Conservation (phyloP, 192 early-diverging fungal genomes). For the Backusella psychrophila region DNA sequence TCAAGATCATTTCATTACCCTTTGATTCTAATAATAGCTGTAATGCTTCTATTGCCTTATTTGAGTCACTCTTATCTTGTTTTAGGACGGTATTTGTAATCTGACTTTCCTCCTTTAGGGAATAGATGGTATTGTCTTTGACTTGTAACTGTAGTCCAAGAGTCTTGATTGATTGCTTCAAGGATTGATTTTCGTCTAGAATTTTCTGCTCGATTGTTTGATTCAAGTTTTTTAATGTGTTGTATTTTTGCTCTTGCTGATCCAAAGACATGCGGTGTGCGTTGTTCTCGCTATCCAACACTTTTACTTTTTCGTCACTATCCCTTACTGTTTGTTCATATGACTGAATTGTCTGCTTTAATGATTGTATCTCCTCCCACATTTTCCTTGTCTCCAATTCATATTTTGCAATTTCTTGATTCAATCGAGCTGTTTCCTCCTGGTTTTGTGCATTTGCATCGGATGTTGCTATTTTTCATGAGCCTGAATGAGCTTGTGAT, state of each 20-base stretch:
- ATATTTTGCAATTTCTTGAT: neutral
- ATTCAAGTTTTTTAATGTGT: neutral
- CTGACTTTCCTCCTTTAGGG: neutral
- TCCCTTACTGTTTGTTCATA: neutral
- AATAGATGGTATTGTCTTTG: neutral
- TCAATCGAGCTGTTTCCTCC: neutral
- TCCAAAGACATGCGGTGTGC: neutral
- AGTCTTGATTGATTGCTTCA: neutral
- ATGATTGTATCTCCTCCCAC: neutral
- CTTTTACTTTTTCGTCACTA: neutral
- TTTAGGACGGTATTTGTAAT: neutral
- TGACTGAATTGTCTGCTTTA: neutral
- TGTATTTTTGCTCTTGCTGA: neutral
- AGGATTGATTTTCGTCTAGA: neutral
- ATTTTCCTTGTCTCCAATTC: neutral
- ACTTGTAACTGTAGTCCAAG: neutral
- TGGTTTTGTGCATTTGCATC: neutral
- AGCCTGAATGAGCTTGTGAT: neutral
- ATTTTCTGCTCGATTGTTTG: neutral
- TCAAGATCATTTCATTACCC: neutral
- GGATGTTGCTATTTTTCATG: neutral
- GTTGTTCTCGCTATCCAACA: neutral
- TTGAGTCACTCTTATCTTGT: neutral
- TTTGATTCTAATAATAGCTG: neutral
- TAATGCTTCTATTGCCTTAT: neutral